phyloP scores from a whole-genome alignment of 2,329 filamentous ascomycete species.

The Aspergillus uvarum region DNA sequence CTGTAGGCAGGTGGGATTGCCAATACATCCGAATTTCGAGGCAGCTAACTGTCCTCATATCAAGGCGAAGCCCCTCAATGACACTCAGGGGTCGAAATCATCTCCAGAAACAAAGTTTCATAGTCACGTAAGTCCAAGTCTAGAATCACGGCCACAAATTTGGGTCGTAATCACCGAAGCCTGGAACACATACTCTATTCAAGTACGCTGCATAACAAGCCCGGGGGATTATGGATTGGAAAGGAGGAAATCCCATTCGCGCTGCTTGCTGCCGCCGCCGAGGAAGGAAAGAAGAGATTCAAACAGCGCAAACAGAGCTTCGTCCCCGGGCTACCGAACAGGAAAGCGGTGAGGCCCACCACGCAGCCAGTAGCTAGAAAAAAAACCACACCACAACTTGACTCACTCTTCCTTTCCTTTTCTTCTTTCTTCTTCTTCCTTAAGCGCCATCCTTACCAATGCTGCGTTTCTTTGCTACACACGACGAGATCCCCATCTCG shows the following conservation, averaged over 20 bases:
- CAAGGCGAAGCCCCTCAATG: neutral
- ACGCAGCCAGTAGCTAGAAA: constrained; percentile 13
- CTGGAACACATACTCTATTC: neutral
- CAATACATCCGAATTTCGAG: neutral
- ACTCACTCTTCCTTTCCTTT: constrained; percentile 26
- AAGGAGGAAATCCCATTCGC: neutral
- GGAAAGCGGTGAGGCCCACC: constrained; percentile 20
- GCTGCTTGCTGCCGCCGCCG: neutral
- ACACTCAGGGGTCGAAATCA: neutral
- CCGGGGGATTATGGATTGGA: neutral
- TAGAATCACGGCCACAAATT: neutral
- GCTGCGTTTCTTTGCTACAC: constrained; percentile 96
- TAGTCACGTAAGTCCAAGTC: neutral
- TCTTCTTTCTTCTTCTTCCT: constrained; percentile 44
- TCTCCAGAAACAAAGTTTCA: neutral
- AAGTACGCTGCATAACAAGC: neutral
- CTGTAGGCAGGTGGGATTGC: neutral
- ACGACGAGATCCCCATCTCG: constrained; percentile 53
- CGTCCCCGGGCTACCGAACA: neutral
- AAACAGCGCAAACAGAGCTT: neutral
- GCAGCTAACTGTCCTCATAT: neutral
- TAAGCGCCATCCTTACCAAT: constrained; percentile 83
- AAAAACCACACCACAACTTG: constrained; percentile 16
- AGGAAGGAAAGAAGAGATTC: neutral
- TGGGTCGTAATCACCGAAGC: neutral